These are phyloP conservation scores for Terfezia boudieri DNA, from an alignment of 495 filamentous ascomycete genomes.

Conservation along the genomic window DNA sequence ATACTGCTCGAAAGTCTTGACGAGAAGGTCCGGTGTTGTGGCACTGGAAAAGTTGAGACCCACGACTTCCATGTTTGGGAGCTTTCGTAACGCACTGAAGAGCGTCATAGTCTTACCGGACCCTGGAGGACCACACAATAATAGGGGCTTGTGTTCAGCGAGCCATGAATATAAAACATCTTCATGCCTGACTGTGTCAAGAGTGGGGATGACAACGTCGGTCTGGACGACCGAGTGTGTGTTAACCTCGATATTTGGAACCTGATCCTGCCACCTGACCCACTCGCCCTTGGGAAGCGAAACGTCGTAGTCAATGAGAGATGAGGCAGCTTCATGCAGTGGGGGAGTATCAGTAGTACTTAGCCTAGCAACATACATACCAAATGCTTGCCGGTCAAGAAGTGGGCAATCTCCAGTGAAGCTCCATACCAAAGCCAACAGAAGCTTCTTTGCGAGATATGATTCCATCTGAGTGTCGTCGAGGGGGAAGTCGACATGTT, in stretches of 20 bases:
- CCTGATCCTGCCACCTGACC: conserved; percentile 80
- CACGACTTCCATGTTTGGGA: conserved; percentile 96
- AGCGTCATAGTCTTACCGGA: conserved; percentile 99
- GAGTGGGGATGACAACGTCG: conserved; percentile 88
- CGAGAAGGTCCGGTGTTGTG: conserved; percentile 85
- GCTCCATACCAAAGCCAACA: conserved; percentile 82
- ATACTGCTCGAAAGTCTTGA: conserved; percentile 98
- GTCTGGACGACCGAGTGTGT: conserved; percentile 94
- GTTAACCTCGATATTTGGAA: conserved; percentile 85
- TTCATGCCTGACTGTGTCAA: conserved; percentile 93
- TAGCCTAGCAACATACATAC: conserved; percentile 53
- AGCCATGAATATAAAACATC: conserved; percentile 98
- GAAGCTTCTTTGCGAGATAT: conserved; percentile 76
- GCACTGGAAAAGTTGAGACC: conserved; percentile 98
- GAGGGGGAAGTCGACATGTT: conserved; percentile 82
- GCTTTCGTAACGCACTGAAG: conserved; percentile 84
- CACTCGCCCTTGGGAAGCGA: conserved; percentile 67
- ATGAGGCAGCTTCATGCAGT: conserved; percentile 44
- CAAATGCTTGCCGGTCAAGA: conserved; percentile 65
- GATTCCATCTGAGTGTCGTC: conserved; percentile 71
- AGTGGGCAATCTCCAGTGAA: conserved; percentile 89
- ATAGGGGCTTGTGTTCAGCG: conserved; percentile 87
- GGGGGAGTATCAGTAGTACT: conserved; percentile 63
- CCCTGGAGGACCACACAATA: conserved; percentile 91
- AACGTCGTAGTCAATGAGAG: conserved; percentile 89